phyloP scores from a whole-genome alignment of 768 basidiomycete species.

The Hemileccinum impolitum region DNA sequence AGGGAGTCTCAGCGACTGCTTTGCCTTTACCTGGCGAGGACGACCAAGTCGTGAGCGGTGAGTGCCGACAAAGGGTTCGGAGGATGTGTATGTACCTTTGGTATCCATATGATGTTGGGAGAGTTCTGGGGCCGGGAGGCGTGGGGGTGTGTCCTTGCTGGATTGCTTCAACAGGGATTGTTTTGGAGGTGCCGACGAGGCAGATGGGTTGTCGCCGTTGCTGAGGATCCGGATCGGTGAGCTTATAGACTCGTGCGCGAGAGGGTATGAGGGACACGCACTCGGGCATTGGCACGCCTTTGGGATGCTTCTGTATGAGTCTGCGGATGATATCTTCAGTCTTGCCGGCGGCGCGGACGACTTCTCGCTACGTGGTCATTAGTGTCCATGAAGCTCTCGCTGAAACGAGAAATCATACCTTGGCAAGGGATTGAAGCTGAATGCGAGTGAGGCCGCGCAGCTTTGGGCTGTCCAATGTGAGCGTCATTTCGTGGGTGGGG shows the following conservation, averaged over 20 bases:
- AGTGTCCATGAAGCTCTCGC: background rate
- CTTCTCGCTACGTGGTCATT: slow-evolving; percentile 19
- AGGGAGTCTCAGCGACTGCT: background rate
- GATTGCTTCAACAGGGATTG: background rate
- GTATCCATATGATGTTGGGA: background rate
- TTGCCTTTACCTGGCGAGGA: slow-evolving; percentile 5
- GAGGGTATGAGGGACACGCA: background rate
- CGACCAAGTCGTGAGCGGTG: background rate
- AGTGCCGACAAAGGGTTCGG: background rate
- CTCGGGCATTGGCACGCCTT: slow-evolving; percentile 20
- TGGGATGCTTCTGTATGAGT: slow-evolving; percentile 25
- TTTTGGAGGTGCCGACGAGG: slow-evolving; percentile 3
- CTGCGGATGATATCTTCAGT: slow-evolving; percentile 27
- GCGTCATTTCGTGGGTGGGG: background rate
- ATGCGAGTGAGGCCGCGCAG: slow-evolving; percentile 19
- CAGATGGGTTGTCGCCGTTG: background rate
- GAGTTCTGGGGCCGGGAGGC: background rate
- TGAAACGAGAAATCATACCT: slow-evolving; percentile 9
- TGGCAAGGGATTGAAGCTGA: slow-evolving; percentile 26
- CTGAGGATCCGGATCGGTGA: slow-evolving; percentile 2
- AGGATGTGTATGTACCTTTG: slow-evolving; percentile 6
- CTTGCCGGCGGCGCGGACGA: slow-evolving; percentile 25
- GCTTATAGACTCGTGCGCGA: background rate
- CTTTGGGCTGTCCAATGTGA: slow-evolving; percentile 15
- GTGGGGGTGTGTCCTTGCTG: background rate